phyloP scores from a whole-genome alignment of 129 eudicot species.

The Glebionis coronaria region DNA sequence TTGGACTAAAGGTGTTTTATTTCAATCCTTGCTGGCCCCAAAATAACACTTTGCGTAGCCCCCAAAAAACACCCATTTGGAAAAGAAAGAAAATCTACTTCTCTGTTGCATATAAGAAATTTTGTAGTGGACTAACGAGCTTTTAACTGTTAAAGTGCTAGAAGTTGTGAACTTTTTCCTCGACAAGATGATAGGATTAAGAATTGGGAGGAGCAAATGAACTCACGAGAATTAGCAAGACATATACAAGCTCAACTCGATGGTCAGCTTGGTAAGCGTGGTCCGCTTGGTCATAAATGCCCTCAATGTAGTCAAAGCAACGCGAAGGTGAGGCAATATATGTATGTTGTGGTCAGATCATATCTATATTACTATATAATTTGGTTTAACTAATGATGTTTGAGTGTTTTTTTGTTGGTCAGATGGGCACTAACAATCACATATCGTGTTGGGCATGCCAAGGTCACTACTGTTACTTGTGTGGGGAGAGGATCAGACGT shows the following conservation, averaged over 20 bases:
- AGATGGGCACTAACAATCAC: conserved; percentile 92
- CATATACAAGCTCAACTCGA: conserved; percentile 45
- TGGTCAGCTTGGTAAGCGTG: too few relatives aligned
- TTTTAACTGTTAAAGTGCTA: conserved; percentile 42
- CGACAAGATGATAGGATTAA: conserved; percentile 46
- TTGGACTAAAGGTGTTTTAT: not conserved
- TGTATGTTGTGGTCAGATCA: not conserved
- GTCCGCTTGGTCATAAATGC: conserved; percentile 54
- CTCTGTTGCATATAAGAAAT: not conserved
- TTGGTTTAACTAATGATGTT: not conserved
- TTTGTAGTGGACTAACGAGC: not conserved
- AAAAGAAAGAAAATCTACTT: too few relatives aligned
- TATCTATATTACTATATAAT: not conserved
- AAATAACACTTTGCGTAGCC: too few relatives aligned
- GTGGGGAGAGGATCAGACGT: conserved; percentile 60
- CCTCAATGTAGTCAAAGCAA: conserved; percentile 73
- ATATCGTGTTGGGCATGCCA: conserved; percentile 89
- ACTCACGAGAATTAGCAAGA: conserved; percentile 47
- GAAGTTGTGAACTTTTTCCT: conserved; percentile 76
- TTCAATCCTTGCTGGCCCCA: not conserved
- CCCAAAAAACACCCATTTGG: too few relatives aligned
- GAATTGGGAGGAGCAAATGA: conserved; percentile 60
- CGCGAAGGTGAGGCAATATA: conserved; percentile 48
- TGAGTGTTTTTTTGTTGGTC: conserved; percentile 10
- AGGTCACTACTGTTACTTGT: conserved; percentile 72